A percentile compares a stretch with the other conserved stretches of the same genome.
phyloP scores from a whole-genome alignment of 2,329 filamentous ascomycete genomes.

The Aspergillus hiratsukae region DNA sequence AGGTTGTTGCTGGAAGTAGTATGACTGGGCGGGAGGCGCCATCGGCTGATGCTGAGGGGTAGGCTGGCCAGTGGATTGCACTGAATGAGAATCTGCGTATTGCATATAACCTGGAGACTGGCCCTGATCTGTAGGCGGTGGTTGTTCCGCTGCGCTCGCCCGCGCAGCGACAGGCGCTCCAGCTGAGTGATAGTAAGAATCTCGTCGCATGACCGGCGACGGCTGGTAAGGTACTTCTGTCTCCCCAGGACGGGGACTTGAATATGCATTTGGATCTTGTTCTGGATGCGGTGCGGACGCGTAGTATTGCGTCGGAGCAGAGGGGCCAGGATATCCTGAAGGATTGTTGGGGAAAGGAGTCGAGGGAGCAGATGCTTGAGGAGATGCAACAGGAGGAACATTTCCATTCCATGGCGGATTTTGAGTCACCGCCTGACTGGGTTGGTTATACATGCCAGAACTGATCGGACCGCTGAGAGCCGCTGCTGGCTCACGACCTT shows the following conservation, averaged over 20 bases:
- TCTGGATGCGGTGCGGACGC: conserved; percentile 10
- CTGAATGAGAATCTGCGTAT: conserved; percentile 9
- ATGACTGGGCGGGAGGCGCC: conserved; percentile 14
- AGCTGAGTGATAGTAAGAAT: conserved; percentile 22
- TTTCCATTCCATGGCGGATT: conserved; percentile 19
- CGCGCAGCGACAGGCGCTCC: conserved; percentile 5
- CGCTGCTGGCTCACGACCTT: conserved; percentile 8
- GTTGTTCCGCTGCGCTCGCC: conserved; percentile 14
- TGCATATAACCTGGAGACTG: conserved; percentile 16
- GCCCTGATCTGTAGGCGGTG: conserved; percentile 10
- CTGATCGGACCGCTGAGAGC: conserved; percentile 14
- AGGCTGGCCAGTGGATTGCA: conserved; percentile 10
- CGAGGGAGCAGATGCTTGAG: conserved; percentile 13
- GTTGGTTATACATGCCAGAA: conserved; percentile 17
- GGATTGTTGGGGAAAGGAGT: conserved; percentile 13
- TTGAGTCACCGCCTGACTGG: conserved; percentile 11
- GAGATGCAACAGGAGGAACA: conserved; percentile 17
- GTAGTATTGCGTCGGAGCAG: conserved; percentile 17
- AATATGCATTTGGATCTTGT: conserved; percentile 15
- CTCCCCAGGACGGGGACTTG: conserved; percentile 15
- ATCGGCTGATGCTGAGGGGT: conserved; percentile 12
- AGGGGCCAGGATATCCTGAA: conserved; percentile 13
- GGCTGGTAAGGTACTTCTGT: conserved; percentile 16
- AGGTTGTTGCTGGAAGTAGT: conserved; percentile 18
- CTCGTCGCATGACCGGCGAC: conserved; percentile 17